Evolutionary conservation across 495 filamentous ascomycete genomes (phyloP).

Genomic region (Xylaria acuta): DNA sequence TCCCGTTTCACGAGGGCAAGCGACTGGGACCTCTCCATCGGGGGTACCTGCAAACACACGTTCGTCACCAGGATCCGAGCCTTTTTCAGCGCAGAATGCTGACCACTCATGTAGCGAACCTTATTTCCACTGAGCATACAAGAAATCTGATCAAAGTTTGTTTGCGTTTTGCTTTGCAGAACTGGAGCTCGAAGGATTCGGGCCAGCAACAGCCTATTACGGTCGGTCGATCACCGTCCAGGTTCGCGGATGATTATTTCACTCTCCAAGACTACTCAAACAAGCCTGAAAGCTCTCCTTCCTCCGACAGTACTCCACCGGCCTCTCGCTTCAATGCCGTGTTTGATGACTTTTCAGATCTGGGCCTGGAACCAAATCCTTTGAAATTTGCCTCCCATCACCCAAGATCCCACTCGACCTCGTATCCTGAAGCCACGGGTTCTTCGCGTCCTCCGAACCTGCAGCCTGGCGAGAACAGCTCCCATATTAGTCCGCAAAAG

Average conservation of each 20-base stretch:
- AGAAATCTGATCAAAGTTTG: conserved; percentile 34
- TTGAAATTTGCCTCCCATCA: conserved; percentile 34
- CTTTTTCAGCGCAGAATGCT: not conserved
- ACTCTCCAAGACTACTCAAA: conserved; percentile 24
- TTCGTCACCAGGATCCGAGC: not conserved
- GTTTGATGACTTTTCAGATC: conserved; percentile 35
- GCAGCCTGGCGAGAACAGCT: conserved; percentile 8
- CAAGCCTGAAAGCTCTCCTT: conserved; percentile 32
- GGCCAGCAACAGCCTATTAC: not conserved
- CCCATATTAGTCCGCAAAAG: conserved; percentile 30
- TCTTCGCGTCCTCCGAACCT: conserved; percentile 30
- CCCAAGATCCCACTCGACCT: conserved; percentile 47
- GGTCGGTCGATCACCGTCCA: conserved; percentile 25
- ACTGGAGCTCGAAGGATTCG: conserved; percentile 28
- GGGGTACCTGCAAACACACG: conserved; percentile 11
- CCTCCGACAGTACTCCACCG: conserved; percentile 32
- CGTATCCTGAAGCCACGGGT: conserved; percentile 44
- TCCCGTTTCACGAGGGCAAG: conserved; percentile 26
- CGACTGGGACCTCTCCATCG: conserved; percentile 6
- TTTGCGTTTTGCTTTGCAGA: conserved; percentile 35
- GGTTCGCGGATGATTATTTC: conserved; percentile 31
- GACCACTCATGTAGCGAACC: conserved; percentile 28
- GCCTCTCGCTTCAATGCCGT: conserved; percentile 33
- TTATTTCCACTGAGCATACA: conserved; percentile 38
- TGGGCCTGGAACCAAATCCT: conserved; percentile 40